Base-by-base conservation (phyloP, 371 early-diverging fungal genomes). In the Choanephora cucurbitarum region DNA sequence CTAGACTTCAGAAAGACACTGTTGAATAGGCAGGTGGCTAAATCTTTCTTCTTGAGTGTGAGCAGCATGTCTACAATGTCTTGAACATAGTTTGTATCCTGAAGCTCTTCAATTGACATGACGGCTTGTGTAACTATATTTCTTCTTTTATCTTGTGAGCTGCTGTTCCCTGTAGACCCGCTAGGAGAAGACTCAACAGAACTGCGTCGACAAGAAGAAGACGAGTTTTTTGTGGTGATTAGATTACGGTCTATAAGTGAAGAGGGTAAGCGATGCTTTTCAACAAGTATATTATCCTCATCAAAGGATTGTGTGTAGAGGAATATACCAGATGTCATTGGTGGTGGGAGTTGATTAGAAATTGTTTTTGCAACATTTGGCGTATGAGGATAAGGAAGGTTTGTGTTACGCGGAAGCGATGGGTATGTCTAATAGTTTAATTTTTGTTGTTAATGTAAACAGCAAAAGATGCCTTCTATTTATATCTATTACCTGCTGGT, bases 51-150 rank as follows among this genome's bases (percentile, higher is more conserved):
- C 43, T 67, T 79, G 23, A 81, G 57, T 1, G 79, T 74, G 19
- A 81, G 40, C 18, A 81, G 43, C 66, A 81, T 65, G 10, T 75
- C 75, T 2, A 72, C 76, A 46, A 81, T 73, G 44, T 79, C 82
- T 1, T 70, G 62, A 3, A 57, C 44, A 17, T 68, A 46, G 9
- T 51, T 34, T 5, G 55, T 52, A 14, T 66, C 60, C 1, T 11
- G 17, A 11, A 37, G 37, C 13, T 52, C 47, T 32, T 54, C 54
- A 13, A 58, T 15, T 5, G 49, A 46, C 5, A 63, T 14, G 0
- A 64, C 50, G 0, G 64, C 64, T 34, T 58, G 49, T 17, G 44
- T 55, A 6, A 64, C 49, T 1, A 51, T 49, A 4, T 61, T 55
- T 6, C 72, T 60, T 9, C 69, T 54, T 17, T 55, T 51, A 53